Conservation (phyloP, 176 grass and related monocot genomes). For the Hsuehochloa calcarea region DNA sequence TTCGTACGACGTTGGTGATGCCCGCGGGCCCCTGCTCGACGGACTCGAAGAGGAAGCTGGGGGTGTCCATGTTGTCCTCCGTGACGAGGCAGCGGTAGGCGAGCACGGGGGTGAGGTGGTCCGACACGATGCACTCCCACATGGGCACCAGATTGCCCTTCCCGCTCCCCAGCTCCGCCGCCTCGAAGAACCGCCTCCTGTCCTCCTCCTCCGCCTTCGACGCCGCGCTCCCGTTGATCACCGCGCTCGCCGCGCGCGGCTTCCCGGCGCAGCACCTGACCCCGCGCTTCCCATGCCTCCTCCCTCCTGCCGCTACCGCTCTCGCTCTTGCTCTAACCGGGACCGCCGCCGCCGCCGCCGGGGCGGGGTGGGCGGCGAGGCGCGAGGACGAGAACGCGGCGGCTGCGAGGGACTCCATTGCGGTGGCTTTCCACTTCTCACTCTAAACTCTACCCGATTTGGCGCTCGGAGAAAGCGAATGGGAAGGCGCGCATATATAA, state of each 20-base stretch:
- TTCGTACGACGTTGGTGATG: conserved; percentile 54
- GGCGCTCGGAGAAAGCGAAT: not conserved
- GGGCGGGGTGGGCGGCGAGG: not conserved
- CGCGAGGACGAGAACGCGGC: conserved; percentile 38
- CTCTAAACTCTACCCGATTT: not conserved
- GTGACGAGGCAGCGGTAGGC: conserved; percentile 78
- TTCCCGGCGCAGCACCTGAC: conserved; percentile 25
- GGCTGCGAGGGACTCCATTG: conserved; percentile 50
- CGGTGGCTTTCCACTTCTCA: not conserved
- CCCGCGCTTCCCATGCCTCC: not conserved
- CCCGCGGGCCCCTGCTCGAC: conserved; percentile 66
- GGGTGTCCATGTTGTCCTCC: conserved; percentile 58
- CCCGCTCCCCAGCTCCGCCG: conserved; percentile 53
- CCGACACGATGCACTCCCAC: conserved; percentile 75
- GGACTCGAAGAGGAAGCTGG: conserved; percentile 94
- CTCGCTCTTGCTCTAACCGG: conserved; percentile 13
- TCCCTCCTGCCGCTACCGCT: not conserved
- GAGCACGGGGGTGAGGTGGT: conserved; percentile 83
- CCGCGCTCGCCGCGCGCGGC: conserved; percentile 3
- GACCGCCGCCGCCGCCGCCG: conserved; percentile 7
- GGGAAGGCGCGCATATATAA: conserved; percentile 15
- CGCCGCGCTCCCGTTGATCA: conserved; percentile 30
- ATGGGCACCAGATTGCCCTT: conserved; percentile 73
- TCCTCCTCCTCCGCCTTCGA: conserved; percentile 47
- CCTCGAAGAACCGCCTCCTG: conserved; percentile 60